Evolutionary conservation across 73 alveolate species (phyloP).

Genomic region (Urostyla sp.): DNA sequence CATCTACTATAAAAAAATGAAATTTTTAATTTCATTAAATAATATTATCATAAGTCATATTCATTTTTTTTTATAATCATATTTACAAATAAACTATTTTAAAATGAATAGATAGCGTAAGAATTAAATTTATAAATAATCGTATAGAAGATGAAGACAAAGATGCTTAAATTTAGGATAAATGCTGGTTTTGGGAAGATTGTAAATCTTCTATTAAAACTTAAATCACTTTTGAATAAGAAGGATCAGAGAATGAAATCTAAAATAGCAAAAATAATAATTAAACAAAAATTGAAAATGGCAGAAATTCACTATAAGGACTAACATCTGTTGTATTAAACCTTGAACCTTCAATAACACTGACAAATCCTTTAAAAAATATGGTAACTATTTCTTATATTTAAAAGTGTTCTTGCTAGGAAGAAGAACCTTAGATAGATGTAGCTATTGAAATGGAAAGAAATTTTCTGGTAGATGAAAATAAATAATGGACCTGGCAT

Average conservation of each 20-base stretch:
- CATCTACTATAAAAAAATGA: too few relatives aligned
- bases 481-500: conserved; percentile 79
- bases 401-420: not conserved
- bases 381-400: conserved; percentile 8
- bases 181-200: not conserved
- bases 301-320: conserved; percentile 6
- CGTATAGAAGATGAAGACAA: not conserved
- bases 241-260: not conserved
- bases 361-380: conserved; percentile 30
- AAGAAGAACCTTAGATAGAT: conserved; percentile 65
- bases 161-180: not conserved
- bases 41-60: too few relatives aligned
- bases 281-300: not conserved
- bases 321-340: not conserved
- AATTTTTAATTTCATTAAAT: too few relatives aligned
- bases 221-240: not conserved
- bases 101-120: too few relatives aligned
- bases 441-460: conserved; percentile 73
- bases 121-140: too few relatives aligned
- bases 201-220: not conserved
- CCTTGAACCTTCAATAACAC: conserved; percentile 30
- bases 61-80: too few relatives aligned
- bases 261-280: too few relatives aligned
- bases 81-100: too few relatives aligned
- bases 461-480: conserved; percentile 61